Evolutionary conservation across 192 early-diverging fungal genomes (phyloP).

Genomic region (Linnemannia zychae): DNA sequence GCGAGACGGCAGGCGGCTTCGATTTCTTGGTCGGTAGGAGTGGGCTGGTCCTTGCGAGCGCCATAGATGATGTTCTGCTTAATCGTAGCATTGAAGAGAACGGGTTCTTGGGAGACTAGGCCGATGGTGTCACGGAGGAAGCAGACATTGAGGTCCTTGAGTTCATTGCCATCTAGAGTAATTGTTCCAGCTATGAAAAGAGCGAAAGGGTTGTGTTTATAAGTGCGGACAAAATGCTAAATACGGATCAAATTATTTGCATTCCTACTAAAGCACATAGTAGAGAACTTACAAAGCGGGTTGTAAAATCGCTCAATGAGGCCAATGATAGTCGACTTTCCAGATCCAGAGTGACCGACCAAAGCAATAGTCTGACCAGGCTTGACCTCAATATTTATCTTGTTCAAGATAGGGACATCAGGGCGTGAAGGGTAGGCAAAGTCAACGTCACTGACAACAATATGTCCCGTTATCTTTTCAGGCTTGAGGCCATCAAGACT

Average conservation of each 20-base stretch:
- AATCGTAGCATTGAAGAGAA: constrained; percentile 86
- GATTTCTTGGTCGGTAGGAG: constrained; percentile 77
- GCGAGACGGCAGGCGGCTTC: constrained; percentile 75
- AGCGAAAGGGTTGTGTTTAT: not conserved
- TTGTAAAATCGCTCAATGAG: constrained; percentile 93
- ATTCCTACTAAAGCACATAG: no score
- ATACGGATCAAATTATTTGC: not conserved
- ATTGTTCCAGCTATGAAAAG: constrained; percentile 62
- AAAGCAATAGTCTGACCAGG: constrained; percentile 80
- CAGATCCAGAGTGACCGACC: constrained; percentile 76
- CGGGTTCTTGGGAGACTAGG: constrained; percentile 92
- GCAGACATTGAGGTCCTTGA: constrained; percentile 82
- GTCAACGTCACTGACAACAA: constrained; percentile 81
- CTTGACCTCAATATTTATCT: constrained; percentile 75
- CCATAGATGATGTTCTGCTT: constrained; percentile 88
- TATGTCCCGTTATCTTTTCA: constrained; percentile 68
- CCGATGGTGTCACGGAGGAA: constrained; percentile 91
- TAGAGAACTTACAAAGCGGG: constrained; percentile 36
- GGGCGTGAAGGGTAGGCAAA: constrained; percentile 91
- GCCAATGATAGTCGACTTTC: constrained; percentile 89
- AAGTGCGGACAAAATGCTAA: no score
- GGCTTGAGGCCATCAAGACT: constrained; percentile 59
- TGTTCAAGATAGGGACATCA: constrained; percentile 84
- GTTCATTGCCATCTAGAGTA: constrained; percentile 79
- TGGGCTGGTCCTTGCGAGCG: constrained; percentile 52